Conservation (phyloP, 306 rosid genomes). For the Lupinus albus region DNA sequence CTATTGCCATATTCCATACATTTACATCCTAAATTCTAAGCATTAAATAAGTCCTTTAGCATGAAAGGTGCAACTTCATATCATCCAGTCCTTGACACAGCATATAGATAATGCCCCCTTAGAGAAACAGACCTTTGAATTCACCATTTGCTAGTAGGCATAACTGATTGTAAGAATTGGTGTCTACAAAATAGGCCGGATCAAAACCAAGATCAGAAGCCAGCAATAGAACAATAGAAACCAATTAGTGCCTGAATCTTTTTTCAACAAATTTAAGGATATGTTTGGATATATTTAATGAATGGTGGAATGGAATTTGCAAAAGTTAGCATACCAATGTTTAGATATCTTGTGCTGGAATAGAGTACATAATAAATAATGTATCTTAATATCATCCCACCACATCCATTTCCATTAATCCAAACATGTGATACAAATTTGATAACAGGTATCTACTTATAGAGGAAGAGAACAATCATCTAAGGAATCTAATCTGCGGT, state of each 20-base stretch:
- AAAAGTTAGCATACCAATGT: too few relatives aligned
- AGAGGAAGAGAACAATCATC: constrained; percentile 7
- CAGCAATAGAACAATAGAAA: neutral
- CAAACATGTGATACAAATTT: neutral
- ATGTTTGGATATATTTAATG: too few relatives aligned
- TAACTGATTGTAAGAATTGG: constrained; percentile 49
- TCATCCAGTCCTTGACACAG: constrained; percentile 11
- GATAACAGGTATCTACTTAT: neutral
- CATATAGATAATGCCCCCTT: constrained; percentile 41
- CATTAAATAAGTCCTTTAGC: constrained; percentile 27
- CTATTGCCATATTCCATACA: constrained; percentile 26
- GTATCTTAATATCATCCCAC: too few relatives aligned
- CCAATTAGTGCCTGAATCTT: neutral
- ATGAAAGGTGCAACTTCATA: constrained; percentile 26
- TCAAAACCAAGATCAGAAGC: constrained; percentile 23
- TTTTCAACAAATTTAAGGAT: too few relatives aligned
- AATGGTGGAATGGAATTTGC: too few relatives aligned
- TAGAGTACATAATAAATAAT: too few relatives aligned
- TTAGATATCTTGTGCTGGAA: too few relatives aligned
- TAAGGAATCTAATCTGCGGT: constrained; percentile 7
- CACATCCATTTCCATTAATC: too few relatives aligned
- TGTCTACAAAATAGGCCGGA: constrained; percentile 40
- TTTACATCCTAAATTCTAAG: constrained; percentile 23
- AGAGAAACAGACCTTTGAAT: constrained; percentile 56
- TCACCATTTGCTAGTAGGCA: constrained; percentile 64